These are phyloP conservation scores for Arthrobotrys entomopaga DNA, from an alignment of 2,329 filamentous ascomycete species.

Conservation along the genomic window DNA sequence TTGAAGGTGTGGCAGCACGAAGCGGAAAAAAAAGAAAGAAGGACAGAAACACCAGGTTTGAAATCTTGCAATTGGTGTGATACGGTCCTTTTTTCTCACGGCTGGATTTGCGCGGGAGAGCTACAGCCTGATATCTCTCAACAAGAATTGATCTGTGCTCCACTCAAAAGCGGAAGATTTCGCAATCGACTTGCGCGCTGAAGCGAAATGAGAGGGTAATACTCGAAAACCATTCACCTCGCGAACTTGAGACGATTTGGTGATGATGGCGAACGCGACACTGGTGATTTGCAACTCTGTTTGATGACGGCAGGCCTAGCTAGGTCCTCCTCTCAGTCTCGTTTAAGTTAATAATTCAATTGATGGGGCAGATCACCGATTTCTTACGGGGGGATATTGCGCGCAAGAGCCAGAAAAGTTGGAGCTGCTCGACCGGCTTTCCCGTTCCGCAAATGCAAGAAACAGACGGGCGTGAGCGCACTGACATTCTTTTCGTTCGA, in stretches of 20 bases:
- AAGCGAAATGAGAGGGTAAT: constrained; percentile 53
- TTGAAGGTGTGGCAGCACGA: constrained; percentile 53
- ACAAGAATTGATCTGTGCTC: constrained; percentile 16
- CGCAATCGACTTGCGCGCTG: constrained; percentile 33
- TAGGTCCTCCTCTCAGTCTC: constrained; percentile 21
- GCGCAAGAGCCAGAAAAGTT: constrained; percentile 32
- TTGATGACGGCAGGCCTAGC: constrained; percentile 45
- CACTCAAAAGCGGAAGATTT: constrained; percentile 44
- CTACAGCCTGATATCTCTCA: constrained; percentile 44
- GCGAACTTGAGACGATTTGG: constrained; percentile 5
- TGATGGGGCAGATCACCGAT: constrained; percentile 49
- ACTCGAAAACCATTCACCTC: constrained; percentile 1
- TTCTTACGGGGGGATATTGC: constrained; percentile 50
- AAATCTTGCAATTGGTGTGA: constrained; percentile 29
- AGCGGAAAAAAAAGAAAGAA: background rate
- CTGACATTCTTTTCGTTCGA: constrained; percentile 31
- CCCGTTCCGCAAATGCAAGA: constrained; percentile 55
- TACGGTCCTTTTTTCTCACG: constrained; percentile 25
- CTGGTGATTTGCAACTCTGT: constrained; percentile 1
- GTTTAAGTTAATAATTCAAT: constrained; percentile 22
- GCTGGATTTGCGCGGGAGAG: constrained; percentile 41
- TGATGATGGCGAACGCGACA: constrained; percentile 28
- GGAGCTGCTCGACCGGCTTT: constrained; percentile 40
- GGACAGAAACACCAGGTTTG: constrained; percentile 16
- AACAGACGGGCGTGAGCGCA: constrained; percentile 52